Conservation (phyloP, 345 rosid genomes). For the thale cress (Arabidopsis thaliana) region DNA sequence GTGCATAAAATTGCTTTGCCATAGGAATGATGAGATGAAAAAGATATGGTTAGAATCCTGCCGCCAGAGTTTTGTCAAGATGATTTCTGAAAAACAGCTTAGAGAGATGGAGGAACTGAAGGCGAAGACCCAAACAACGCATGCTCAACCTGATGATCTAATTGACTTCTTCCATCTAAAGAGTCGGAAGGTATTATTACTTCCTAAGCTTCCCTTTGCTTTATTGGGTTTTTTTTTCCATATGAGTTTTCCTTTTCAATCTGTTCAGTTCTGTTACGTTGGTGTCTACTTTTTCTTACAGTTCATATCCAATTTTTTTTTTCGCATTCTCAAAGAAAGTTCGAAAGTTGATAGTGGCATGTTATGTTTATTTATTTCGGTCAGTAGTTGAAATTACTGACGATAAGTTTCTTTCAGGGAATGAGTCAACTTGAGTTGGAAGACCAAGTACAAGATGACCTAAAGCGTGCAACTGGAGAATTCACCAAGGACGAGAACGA, state of each 20-base stretch:
- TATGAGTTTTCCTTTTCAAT: neutral
- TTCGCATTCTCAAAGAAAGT: neutral
- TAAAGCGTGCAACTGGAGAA: constrained; percentile 98
- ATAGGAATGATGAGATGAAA: constrained; percentile 78
- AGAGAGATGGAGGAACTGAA: constrained; percentile 85
- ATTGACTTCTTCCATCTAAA: constrained; percentile 97
- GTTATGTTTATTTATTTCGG: neutral
- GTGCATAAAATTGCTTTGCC: constrained; percentile 83
- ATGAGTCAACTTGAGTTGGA: constrained; percentile 99
- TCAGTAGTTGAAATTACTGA: constrained; percentile 6
- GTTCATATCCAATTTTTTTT: neutral
- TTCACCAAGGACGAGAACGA: constrained; percentile 92
- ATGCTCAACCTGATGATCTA: constrained; percentile 98
- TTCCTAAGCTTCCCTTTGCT: neutral
- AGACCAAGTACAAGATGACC: constrained; percentile 97
- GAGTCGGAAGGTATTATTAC: constrained; percentile 80
- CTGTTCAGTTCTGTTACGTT: constrained; percentile 5
- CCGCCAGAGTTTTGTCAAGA: constrained; percentile 90
- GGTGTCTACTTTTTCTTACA: constrained; percentile 18
- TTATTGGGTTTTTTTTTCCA: neutral
- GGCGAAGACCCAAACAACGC: constrained; percentile 91
- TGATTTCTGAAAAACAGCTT: constrained; percentile 93
- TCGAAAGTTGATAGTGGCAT: neutral
- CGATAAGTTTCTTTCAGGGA: constrained; percentile 58
- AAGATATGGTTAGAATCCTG: constrained; percentile 91